Base-by-base conservation (phyloP, 176 grass and related monocot genomes). In the Carex pumila region DNA sequence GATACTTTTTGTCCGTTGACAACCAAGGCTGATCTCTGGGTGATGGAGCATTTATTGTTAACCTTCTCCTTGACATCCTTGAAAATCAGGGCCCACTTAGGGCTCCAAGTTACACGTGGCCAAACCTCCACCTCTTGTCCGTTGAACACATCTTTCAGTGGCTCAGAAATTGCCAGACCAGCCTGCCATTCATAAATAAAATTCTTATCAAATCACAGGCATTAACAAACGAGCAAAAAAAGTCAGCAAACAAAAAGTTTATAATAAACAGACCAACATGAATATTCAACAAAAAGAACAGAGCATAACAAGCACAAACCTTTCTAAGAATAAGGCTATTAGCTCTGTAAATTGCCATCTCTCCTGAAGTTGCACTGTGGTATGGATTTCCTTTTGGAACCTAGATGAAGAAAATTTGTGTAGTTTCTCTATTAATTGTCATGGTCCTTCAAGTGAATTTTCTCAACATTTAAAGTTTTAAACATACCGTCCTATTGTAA, bases 111-210 rank as follows among this genome's bases (percentile, higher is more conserved):
- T 61, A 99, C 67, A 75, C 88, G 89, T 85, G 96, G 85, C 93
- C 96, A 99, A 64, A 99, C 91, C 70, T 93, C 91, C 69, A 95
- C 93, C 77, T 99, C 96, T 93, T 99, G 96, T 18, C 96, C 90
- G 13, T 94, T 99, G 84, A 99, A 95, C 12, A 67, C 85, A 79
- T 90, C 88, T 41, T 82, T 80, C 43, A 89, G 17, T 25, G 93
- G 96, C 58, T 94, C 88, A 67, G 93, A 87, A 84, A 95, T 90
- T 25, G 84, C 90, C 36, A 88, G 83, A 43, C 91, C 89, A 84
- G 88, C 91, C 96, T 99, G 88, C 68, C 84, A 91, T 73, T 53
- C 39, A 83, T 83, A 18, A 13, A 29, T 22, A 41, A 37, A 58
- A 15, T 43, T 4, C 47, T 81, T 21, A 12, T 37, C 18, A 81